phyloP scores from a whole-genome alignment of 2,329 filamentous ascomycete genomes.

The Stemphylium lycopersici region DNA sequence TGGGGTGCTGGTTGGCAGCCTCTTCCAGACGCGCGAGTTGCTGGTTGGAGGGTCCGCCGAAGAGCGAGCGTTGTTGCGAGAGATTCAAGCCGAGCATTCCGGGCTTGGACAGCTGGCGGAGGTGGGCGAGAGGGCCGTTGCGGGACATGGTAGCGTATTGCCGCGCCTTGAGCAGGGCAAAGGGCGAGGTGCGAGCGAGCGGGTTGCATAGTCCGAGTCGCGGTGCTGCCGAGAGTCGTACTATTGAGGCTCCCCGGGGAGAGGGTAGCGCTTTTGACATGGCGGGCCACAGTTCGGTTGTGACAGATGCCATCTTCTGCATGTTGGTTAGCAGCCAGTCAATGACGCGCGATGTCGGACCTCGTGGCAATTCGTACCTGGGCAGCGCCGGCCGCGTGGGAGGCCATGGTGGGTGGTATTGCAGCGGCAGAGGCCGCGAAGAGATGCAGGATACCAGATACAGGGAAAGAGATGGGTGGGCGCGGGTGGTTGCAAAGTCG shows the following conservation, averaged over 20 bases:
- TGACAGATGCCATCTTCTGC: constrained; percentile 53
- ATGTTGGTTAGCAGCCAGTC: constrained; percentile 23
- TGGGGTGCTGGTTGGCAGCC: constrained; percentile 89
- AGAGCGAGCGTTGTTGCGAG: constrained; percentile 53
- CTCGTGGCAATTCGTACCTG: constrained; percentile 53
- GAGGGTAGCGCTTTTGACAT: constrained; percentile 47
- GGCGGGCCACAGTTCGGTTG: constrained; percentile 49
- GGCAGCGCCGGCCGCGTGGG: constrained; percentile 56
- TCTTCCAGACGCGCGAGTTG: constrained; percentile 86
- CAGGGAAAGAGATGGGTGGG: constrained; percentile 23
- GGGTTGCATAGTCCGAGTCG: constrained; percentile 45
- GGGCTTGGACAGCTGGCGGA: constrained; percentile 38
- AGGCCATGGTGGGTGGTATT: constrained; percentile 54
- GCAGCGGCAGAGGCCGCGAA: constrained; percentile 43
- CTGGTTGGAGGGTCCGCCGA: constrained; percentile 57
- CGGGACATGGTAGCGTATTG: constrained; percentile 51
- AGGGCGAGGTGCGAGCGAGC: constrained; percentile 37
- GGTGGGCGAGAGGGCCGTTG: constrained; percentile 39
- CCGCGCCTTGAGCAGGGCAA: constrained; percentile 31
- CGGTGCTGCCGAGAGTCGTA: constrained; percentile 30
- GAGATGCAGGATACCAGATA: constrained; percentile 25
- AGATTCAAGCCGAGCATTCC: constrained; percentile 48
- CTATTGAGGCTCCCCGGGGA: constrained; percentile 36
- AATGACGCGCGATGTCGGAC: constrained; percentile 26
- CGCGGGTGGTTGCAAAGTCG: constrained; percentile 22